These are phyloP conservation scores for Hypoxylon crocopeplum DNA, from an alignment of 495 filamentous ascomycete genomes.

Conservation along the genomic window DNA sequence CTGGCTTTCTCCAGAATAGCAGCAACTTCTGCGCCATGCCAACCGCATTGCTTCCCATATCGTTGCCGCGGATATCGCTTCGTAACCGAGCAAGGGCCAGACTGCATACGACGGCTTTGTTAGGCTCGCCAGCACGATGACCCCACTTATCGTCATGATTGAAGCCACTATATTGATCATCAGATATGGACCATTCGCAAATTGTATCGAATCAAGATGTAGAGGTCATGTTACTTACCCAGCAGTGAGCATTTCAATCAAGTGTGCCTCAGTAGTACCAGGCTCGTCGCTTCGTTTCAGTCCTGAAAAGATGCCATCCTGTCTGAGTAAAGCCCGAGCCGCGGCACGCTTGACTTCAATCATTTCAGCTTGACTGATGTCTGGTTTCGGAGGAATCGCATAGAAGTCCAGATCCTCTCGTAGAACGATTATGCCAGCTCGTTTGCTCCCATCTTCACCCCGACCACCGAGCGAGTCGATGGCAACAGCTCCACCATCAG, in stretches of 20 bases:
- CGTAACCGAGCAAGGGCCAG: conserved; percentile 90
- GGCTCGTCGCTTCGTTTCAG: conserved; percentile 92
- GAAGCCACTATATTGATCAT: conserved; percentile 72
- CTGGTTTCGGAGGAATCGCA: conserved; percentile 84
- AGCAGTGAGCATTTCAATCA: conserved; percentile 99
- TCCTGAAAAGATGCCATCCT: conserved; percentile 96
- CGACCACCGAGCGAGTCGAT: conserved; percentile 56
- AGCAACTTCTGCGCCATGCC: conserved; percentile 99
- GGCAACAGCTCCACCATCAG: conserved; percentile 67
- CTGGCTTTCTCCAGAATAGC: conserved; percentile 97
- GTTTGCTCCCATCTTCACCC: conserved; percentile 63
- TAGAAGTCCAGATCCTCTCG: conserved; percentile 98
- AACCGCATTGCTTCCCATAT: conserved; percentile 79
- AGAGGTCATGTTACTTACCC: conserved; percentile 69
- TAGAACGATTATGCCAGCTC: conserved; percentile 96
- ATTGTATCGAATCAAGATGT: not conserved
- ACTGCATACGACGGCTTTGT: conserved; percentile 98
- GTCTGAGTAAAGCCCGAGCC: conserved; percentile 80
- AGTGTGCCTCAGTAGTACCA: conserved; percentile 95
- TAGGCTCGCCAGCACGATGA: conserved; percentile 92
- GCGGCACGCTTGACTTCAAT: conserved; percentile 96
- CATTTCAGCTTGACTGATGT: conserved; percentile 91
- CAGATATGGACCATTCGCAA: conserved; percentile 14
- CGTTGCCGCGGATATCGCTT: conserved; percentile 84
- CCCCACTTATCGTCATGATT: conserved; percentile 95